Conservation (phyloP, 2,329 filamentous ascomycete genomes). For the Annulohypoxylon truncatum region DNA sequence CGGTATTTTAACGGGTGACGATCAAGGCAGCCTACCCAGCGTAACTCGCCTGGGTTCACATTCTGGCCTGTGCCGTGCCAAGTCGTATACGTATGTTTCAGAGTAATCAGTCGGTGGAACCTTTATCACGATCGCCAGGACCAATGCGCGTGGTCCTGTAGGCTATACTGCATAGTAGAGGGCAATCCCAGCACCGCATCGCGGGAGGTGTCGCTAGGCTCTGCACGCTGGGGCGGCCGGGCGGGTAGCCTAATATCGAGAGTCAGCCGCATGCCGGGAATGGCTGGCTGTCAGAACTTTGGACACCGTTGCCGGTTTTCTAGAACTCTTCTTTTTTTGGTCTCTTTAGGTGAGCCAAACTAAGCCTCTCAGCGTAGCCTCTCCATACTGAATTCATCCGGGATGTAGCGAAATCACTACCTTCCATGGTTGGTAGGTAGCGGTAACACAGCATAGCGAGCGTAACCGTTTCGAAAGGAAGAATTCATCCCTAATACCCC, state of each 20-base stretch:
- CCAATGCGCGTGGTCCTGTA: slow-evolving; percentile 39
- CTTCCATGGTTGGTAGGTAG: not conserved
- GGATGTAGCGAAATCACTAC: not conserved
- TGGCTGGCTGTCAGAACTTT: slow-evolving; percentile 25
- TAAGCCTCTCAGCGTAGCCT: slow-evolving; percentile 23
- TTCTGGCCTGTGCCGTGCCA: slow-evolving; percentile 39
- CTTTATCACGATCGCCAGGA: slow-evolving; percentile 42
- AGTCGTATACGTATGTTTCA: slow-evolving; percentile 46
- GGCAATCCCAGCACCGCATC: slow-evolving; percentile 33
- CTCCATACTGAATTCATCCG: slow-evolving; percentile 31
- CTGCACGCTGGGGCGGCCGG: slow-evolving; percentile 31
- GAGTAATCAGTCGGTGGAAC: slow-evolving; percentile 38
- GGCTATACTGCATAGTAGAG: slow-evolving; percentile 9
- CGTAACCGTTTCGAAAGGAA: slow-evolving; percentile 23
- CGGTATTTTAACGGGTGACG: slow-evolving; percentile 20
- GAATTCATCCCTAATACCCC: slow-evolving; percentile 31
- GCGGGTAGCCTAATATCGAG: slow-evolving; percentile 37
- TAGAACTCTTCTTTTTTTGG: slow-evolving; percentile 25
- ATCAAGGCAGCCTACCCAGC: slow-evolving; percentile 5
- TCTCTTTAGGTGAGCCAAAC: slow-evolving; percentile 24
- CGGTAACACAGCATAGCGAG: slow-evolving; percentile 23
- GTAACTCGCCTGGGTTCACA: slow-evolving; percentile 19
- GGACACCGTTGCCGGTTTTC: slow-evolving; percentile 31
- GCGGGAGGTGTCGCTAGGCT: slow-evolving; percentile 34
- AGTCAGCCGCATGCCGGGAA: slow-evolving; percentile 39